Evolutionary conservation across 495 filamentous ascomycete genomes (phyloP).

Genomic region (Podospora didyma): DNA sequence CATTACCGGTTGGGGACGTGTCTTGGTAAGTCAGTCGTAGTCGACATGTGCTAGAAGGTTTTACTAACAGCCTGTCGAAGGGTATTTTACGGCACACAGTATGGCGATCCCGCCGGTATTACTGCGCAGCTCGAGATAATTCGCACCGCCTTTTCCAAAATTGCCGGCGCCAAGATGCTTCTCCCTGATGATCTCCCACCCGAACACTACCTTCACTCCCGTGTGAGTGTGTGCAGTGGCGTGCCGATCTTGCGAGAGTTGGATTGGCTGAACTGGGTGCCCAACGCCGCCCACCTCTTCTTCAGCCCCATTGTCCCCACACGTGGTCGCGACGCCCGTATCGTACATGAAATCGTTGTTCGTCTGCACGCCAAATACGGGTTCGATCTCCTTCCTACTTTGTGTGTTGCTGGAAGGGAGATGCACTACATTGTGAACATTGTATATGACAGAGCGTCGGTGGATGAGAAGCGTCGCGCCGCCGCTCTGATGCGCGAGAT

Average conservation of each 20-base stretch:
- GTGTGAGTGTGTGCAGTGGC: slow-evolving; percentile 29
- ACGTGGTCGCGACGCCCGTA: slow-evolving; percentile 42
- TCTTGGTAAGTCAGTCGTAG: slow-evolving; percentile 22
- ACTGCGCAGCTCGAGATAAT: slow-evolving; percentile 38
- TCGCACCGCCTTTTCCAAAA: slow-evolving; percentile 37
- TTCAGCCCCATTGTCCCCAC: slow-evolving; percentile 51
- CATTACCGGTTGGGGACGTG: slow-evolving; percentile 30
- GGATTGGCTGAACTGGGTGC: slow-evolving; percentile 50
- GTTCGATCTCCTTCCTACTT: slow-evolving; percentile 47
- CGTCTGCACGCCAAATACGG: slow-evolving; percentile 33
- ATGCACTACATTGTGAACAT: slow-evolving; percentile 57
- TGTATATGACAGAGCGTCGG: slow-evolving; percentile 47
- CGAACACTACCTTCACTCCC: slow-evolving; percentile 25
- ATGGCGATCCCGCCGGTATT: slow-evolving; percentile 40
- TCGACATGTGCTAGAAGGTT: too few relatives aligned
- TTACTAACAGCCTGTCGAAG: too few relatives aligned
- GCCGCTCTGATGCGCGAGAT: slow-evolving; percentile 39
- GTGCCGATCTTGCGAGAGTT: slow-evolving; percentile 45
- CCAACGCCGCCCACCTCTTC: slow-evolving; percentile 51
- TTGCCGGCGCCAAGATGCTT: slow-evolving; percentile 39
- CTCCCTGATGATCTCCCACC: slow-evolving; percentile 32
- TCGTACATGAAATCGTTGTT: slow-evolving; percentile 39
- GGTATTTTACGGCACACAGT: slow-evolving; percentile 53
- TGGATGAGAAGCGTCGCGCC: slow-evolving; percentile 28
- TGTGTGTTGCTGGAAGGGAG: slow-evolving; percentile 47